Evolutionary conservation across 768 basidiomycete species (phyloP), one percentile per base, ranked within the genome.

Genomic region (Panaeolus cyanescens): DNA sequence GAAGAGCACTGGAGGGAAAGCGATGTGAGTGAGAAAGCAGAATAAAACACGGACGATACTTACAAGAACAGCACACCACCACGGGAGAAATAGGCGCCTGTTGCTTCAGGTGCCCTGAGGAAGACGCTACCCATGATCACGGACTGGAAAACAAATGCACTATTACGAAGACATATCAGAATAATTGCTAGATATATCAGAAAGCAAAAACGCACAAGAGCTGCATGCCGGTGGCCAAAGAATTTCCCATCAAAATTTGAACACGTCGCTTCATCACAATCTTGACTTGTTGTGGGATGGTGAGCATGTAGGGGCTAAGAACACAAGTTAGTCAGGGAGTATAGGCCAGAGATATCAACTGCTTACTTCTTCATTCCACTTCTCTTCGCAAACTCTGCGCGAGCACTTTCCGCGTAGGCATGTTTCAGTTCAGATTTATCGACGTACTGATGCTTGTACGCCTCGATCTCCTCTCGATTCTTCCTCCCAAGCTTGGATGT

Each of bases 11-110:
- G 30, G 34, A 31, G 9, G 10, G 5, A 36, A 30, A n/a, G 5
- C 45, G 12, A 1, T 58, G 34, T 15, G 20, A 12, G 17, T 28
- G 10, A n/a, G 3, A 50, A 25, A 30, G 12, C 1, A n/a, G n/a
- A 4, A 50, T 28, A 50, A 30, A 25, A 15, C 4, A 4, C 4
- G 4, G 13, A 42, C 4, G 17, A 8, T 25, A 74, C 84, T 28
- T 70, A 88, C 83, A 92, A 91, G 82, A 90, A 93, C 20, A 94
- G 77, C 22, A 90, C 79, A 74, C 91, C 87, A 42, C 90, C 91
- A 25, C 92, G 84, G 17, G 88, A 86, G 78, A 90, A 92, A 70
- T 83, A 88, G 7, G 84, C 85, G 13, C 78, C 71, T 0, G 91
- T 90, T 12, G 77, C 74, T 19, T 84, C 75, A 0, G 83, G 77